Conservation (phyloP, 2,329 filamentous ascomycete species). For the Rhexocercosporidium sp. region DNA sequence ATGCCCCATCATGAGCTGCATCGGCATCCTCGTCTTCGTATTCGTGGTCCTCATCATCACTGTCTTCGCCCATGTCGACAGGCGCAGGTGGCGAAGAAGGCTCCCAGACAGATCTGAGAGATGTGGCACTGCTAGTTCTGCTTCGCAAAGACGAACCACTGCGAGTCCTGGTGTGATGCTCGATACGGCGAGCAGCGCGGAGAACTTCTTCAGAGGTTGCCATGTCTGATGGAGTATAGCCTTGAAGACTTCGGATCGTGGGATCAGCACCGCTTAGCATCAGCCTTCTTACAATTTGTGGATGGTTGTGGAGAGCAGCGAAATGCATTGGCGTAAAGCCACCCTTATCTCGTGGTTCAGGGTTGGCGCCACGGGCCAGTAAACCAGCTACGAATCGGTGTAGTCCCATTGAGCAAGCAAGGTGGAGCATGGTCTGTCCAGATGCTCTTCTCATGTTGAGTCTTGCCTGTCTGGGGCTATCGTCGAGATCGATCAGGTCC, state of each 20-base stretch:
- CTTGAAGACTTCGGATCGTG: conserved; percentile 70
- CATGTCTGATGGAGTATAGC: conserved; percentile 74
- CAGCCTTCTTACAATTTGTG: conserved; percentile 76
- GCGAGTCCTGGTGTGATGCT: conserved; percentile 67
- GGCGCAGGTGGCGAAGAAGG: conserved; percentile 51
- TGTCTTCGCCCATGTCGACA: conserved; percentile 46
- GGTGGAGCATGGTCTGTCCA: conserved; percentile 81
- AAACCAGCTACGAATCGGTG: conserved; percentile 78
- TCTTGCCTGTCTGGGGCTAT: conserved; percentile 69
- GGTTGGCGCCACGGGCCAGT: conserved; percentile 77
- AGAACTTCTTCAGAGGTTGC: conserved; percentile 68
- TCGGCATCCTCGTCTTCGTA: conserved; percentile 43
- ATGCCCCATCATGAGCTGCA: conserved; percentile 38
- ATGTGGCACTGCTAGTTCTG: conserved; percentile 69
- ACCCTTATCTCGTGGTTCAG: conserved; percentile 75
- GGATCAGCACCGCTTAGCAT: conserved; percentile 76
- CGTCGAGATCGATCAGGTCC: conserved; percentile 80
- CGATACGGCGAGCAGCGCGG: conserved; percentile 65
- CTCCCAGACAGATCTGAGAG: conserved; percentile 71
- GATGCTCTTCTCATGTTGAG: conserved; percentile 69
- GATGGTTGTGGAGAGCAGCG: conserved; percentile 76
- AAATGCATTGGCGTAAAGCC: conserved; percentile 85
- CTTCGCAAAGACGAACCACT: conserved; percentile 66
- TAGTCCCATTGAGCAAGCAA: conserved; percentile 77
- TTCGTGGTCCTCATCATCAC: conserved; percentile 49